Evolutionary conservation across 2,329 filamentous ascomycete species (phyloP).

Genomic region (Westerdykella sp.): DNA sequence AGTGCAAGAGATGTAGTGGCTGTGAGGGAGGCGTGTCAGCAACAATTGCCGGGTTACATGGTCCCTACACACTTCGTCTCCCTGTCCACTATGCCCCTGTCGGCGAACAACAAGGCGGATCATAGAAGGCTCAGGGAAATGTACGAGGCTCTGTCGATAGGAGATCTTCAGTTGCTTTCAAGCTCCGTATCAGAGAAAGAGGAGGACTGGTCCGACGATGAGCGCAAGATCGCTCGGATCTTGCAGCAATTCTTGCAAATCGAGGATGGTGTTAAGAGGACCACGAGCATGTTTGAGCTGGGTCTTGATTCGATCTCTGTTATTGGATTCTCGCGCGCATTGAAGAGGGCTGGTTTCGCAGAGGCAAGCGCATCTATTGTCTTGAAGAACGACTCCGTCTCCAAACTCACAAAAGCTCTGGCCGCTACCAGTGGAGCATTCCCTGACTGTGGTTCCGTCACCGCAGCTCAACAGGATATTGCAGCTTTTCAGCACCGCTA

Average conservation of each 20-base stretch:
- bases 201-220: conserved; percentile 30
- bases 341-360: conserved; percentile 58
- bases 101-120: conserved; percentile 85
- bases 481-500: conserved; percentile 60
- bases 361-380: conserved; percentile 60
- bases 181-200: conserved; percentile 6
- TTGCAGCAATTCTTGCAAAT: conserved; percentile 51
- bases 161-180: conserved; percentile 55
- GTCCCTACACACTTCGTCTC: conserved; percentile 77
- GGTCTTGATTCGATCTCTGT: conserved; percentile 85
- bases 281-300: conserved; percentile 72
- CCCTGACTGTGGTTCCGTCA: conserved; percentile 23
- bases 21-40: conserved; percentile 54
- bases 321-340: conserved; percentile 58
- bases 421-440: conserved; percentile 3
- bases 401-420: conserved; percentile 36
- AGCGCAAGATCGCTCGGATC: conserved; percentile 48
- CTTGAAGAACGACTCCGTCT: conserved; percentile 51
- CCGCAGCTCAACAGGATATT: conserved; percentile 55
- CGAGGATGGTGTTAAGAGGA: conserved; percentile 42
- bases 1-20: conserved; percentile 13
- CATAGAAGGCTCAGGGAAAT: conserved; percentile 60
- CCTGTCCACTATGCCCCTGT: conserved; percentile 68
- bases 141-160: conserved; percentile 56
- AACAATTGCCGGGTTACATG: conserved; percentile 77